Conservation (phyloP, 2,329 filamentous ascomycete genomes). For the Bertia moriformis region DNA sequence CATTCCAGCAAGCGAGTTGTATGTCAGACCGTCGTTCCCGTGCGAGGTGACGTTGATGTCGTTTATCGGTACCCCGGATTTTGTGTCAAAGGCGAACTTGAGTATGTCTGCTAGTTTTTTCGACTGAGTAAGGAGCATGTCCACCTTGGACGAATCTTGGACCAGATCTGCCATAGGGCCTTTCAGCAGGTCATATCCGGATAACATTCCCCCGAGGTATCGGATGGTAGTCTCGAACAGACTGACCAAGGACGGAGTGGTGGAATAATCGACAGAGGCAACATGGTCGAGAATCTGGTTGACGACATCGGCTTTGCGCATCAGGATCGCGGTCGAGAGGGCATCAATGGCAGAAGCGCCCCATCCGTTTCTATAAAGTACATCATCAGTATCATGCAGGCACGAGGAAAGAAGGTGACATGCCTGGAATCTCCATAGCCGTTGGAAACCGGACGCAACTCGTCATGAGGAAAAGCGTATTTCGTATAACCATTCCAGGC, state of each 20-base stretch:
- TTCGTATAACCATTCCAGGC: slow-evolving; percentile 41
- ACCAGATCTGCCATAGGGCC: slow-evolving; percentile 34
- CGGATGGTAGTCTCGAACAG: slow-evolving; percentile 60
- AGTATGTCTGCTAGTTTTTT: slow-evolving; percentile 41
- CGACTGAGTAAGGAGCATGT: slow-evolving; percentile 37
- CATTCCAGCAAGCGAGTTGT: slow-evolving; percentile 45
- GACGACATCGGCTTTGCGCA: slow-evolving; percentile 42
- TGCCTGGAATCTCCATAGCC: slow-evolving; percentile 40
- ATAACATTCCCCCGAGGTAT: slow-evolving; percentile 54
- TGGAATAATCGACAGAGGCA: slow-evolving; percentile 38
- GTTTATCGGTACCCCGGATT: slow-evolving; percentile 45
- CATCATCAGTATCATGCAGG: not conserved
- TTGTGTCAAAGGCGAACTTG: slow-evolving; percentile 48
- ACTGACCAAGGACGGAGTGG: slow-evolving; percentile 32
- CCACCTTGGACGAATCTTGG: slow-evolving; percentile 16
- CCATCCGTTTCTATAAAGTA: slow-evolving; percentile 48
- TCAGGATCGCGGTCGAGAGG: slow-evolving; percentile 47
- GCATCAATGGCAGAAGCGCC: slow-evolving; percentile 52
- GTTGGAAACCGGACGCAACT: slow-evolving; percentile 42
- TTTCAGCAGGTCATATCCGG: slow-evolving; percentile 42
- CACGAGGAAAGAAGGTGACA: no score
- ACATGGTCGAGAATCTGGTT: slow-evolving; percentile 43
- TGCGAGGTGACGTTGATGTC: slow-evolving; percentile 31
- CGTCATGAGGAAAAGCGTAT: slow-evolving; percentile 46
- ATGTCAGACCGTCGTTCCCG: slow-evolving; percentile 23